Evolutionary conservation across 169 alveolate genomes (phyloP).

Genomic region (Plasmodium cynomolgi): DNA sequence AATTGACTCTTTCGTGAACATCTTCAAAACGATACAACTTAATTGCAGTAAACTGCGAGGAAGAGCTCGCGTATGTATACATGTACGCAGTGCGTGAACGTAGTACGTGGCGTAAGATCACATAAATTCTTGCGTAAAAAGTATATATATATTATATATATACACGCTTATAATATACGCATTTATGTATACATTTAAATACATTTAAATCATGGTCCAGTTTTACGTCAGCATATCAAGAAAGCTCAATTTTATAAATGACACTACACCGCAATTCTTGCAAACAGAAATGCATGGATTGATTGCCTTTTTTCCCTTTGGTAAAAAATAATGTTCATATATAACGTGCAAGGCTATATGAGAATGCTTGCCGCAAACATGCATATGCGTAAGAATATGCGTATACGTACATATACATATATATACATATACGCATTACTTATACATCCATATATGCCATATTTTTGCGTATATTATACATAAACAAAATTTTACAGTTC

Average conservation of each 20-base stretch:
- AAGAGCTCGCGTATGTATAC: background rate
- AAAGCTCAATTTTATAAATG: background rate
- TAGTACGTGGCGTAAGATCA: background rate
- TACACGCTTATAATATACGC: background rate
- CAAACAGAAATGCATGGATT: background rate
- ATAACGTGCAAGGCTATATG: background rate
- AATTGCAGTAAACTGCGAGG: slow-evolving; percentile 18
- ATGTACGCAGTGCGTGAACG: background rate
- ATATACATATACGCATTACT: slow-evolving; percentile 15
- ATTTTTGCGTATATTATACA: slow-evolving; percentile 1
- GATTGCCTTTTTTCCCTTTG: background rate
- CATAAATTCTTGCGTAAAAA: background rate
- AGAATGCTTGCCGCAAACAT: background rate
- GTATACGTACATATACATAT: background rate
- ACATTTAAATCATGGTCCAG: background rate
- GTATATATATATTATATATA: background rate
- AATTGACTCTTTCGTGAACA: slow-evolving; percentile 39
- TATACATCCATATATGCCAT: background rate
- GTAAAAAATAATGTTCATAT: background rate
- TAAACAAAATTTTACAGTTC: background rate
- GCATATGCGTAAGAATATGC: background rate
- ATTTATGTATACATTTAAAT: background rate
- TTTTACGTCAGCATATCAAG: background rate
- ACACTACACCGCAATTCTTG: slow-evolving; percentile 2
- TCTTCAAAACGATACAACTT: slow-evolving; percentile 71